These are phyloP conservation scores for Pichia sp. DNA, from an alignment of 1,139 yeast genomes.

Conservation along the genomic window DNA sequence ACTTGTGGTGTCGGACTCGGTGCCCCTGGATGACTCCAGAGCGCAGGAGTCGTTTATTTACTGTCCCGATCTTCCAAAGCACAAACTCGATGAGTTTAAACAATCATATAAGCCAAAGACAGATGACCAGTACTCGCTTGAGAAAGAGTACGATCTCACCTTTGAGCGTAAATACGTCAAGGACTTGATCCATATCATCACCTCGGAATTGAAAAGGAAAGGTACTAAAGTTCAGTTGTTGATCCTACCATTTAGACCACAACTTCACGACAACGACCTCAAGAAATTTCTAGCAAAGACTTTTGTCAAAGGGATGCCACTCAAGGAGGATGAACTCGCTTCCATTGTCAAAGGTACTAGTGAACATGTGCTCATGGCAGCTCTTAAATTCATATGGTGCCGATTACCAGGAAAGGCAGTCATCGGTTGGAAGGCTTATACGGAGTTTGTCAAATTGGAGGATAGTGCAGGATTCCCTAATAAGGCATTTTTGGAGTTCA, in stretches of 20 bases:
- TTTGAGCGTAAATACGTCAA: conserved; percentile 60
- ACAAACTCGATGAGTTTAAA: conserved; percentile 19
- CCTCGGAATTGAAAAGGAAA: conserved; percentile 53
- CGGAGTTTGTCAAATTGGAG: conserved; percentile 61
- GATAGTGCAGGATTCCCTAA: conserved; percentile 58
- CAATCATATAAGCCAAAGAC: conserved; percentile 22
- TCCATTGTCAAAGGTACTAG: conserved; percentile 41
- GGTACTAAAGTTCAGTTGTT: conserved; percentile 58
- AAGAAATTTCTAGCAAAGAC: conserved; percentile 44
- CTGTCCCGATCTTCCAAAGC: conserved; percentile 18
- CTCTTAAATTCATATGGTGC: conserved; percentile 80
- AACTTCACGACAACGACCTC: conserved; percentile 48
- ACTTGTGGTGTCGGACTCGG: conserved; percentile 9
- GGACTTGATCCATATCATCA: conserved; percentile 56
- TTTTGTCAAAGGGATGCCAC: conserved; percentile 42
- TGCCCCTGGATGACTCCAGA: neutral
- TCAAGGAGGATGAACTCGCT: conserved; percentile 32
- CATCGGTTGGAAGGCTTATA: conserved; percentile 81
- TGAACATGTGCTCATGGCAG: conserved; percentile 63
- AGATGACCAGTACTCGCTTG: conserved; percentile 18
- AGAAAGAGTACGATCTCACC: conserved; percentile 28
- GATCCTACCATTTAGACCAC: conserved; percentile 63
- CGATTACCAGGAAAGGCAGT: conserved; percentile 73
- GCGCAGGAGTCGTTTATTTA: conserved; percentile 23
- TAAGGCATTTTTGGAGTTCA: conserved; percentile 65